phyloP scores from a whole-genome alignment of 2,329 filamentous ascomycete species.

The Penicillium sp. region DNA sequence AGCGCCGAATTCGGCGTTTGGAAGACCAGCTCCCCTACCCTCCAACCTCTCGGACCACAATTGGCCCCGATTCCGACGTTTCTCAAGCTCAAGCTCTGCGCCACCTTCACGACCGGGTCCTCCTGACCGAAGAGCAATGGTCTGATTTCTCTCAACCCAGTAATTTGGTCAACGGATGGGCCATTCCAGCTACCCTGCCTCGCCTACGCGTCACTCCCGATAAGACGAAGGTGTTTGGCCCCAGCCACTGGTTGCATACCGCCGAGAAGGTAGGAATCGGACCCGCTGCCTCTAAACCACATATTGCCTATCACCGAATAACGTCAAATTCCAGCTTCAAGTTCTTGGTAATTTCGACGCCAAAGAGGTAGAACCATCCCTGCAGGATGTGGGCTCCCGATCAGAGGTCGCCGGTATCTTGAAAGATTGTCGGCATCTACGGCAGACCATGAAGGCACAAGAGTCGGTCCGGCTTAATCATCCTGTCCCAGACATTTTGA shows the following conservation, averaged over 20 bases:
- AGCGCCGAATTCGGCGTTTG: too few relatives aligned
- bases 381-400: slow-evolving; percentile 11
- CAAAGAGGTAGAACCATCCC: too few relatives aligned
- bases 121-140: neutral
- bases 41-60: too few relatives aligned
- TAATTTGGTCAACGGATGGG: slow-evolving; percentile 25
- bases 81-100: too few relatives aligned
- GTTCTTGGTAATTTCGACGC: too few relatives aligned
- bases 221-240: slow-evolving; percentile 53
- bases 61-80: too few relatives aligned
- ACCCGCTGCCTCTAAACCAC: too few relatives aligned
- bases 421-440: slow-evolving; percentile 50
- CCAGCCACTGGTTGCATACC: slow-evolving; percentile 52
- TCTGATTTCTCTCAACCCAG: neutral
- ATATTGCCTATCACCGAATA: neutral
- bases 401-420: slow-evolving; percentile 37
- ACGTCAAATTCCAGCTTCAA: slow-evolving; percentile 38
- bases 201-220: slow-evolving; percentile 43
- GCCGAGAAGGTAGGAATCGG: slow-evolving; percentile 20
- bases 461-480: slow-evolving; percentile 45
- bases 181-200: slow-evolving; percentile 36
- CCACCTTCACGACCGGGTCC: too few relatives aligned
- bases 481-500: slow-evolving; percentile 35
- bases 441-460: slow-evolving; percentile 47
- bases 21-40: too few relatives aligned